Conservation (phyloP, 192 early-diverging fungal genomes). For the Coemansia sp. region DNA sequence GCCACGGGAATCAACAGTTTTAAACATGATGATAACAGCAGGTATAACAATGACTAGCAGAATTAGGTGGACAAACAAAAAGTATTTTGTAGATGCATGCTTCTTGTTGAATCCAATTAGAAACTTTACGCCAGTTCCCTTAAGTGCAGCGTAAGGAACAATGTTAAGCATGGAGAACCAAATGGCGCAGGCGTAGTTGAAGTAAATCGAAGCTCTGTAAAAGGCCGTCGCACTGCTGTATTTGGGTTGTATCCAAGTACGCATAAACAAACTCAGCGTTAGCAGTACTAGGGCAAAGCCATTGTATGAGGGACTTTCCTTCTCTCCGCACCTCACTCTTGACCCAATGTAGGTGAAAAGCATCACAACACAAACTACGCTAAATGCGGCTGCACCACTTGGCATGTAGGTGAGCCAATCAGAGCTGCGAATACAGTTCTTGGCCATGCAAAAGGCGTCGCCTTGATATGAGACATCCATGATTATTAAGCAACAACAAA, state of each 20-base stretch:
- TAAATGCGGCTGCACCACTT: background rate
- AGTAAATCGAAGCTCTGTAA: conserved; percentile 25
- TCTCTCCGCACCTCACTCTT: background rate
- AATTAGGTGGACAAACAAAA: background rate
- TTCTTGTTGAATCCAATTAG: background rate
- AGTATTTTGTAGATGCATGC: background rate
- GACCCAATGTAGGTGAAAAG: background rate
- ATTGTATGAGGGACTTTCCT: background rate
- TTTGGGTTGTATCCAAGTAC: background rate
- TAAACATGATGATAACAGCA: conserved; percentile 22
- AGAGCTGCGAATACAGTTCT: background rate
- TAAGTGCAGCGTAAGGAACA: background rate
- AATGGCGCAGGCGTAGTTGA: conserved; percentile 26
- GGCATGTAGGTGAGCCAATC: conserved; percentile 7
- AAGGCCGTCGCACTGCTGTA: background rate
- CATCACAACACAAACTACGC: background rate
- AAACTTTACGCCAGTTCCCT: background rate
- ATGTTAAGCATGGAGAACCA: background rate
- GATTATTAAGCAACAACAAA: background rate
- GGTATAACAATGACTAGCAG: background rate
- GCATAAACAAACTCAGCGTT: background rate
- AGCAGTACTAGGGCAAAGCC: background rate
- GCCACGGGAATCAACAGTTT: background rate
- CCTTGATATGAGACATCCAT: background rate
- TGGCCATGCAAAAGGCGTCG: background rate